Conservation (phyloP, 1,284 basidiomycete species). For the Porogramme epimiltina region DNA sequence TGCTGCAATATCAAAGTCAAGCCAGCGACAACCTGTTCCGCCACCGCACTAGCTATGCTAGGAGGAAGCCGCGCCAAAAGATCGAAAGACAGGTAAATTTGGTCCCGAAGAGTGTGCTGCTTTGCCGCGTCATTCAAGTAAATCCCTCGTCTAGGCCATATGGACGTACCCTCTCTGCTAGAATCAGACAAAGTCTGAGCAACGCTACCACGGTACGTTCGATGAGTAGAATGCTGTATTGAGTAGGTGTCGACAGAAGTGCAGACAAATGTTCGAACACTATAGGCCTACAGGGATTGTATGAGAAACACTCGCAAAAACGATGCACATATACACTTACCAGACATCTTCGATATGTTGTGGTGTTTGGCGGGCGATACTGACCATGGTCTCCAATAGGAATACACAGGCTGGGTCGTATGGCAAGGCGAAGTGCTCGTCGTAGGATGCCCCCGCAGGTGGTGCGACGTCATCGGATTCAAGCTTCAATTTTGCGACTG, state of each 20-base stretch:
- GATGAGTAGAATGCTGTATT: conserved; percentile 88
- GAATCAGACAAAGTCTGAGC: conserved; percentile 76
- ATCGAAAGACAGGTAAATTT: conserved; percentile 93
- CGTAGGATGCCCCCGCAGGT: conserved; percentile 35
- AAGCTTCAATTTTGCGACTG: conserved; percentile 73
- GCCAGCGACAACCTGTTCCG: conserved; percentile 90
- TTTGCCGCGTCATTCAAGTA: neutral
- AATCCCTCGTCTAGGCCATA: neutral
- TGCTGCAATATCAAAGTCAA: conserved; percentile 79
- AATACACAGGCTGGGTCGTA: conserved; percentile 97
- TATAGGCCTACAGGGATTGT: conserved; percentile 65
- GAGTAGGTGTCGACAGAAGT: conserved; percentile 74
- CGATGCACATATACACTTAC: conserved; percentile 43
- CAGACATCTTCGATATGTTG: conserved; percentile 86
- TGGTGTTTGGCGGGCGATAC: conserved; percentile 77
- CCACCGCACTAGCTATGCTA: conserved; percentile 78
- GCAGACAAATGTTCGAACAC: conserved; percentile 90
- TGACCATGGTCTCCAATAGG: conserved; percentile 92
- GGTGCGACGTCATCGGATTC: conserved; percentile 56
- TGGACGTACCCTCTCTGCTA: conserved; percentile 70
- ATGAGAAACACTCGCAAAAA: neutral
- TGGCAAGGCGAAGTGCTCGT: conserved; percentile 58
- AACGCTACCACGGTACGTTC: conserved; percentile 96
- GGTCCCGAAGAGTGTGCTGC: conserved; percentile 66
- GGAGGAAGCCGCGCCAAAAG: conserved; percentile 82